Base-by-base conservation (phyloP, 352 stramenopile genomes). In the Pythium brachiatum region DNA sequence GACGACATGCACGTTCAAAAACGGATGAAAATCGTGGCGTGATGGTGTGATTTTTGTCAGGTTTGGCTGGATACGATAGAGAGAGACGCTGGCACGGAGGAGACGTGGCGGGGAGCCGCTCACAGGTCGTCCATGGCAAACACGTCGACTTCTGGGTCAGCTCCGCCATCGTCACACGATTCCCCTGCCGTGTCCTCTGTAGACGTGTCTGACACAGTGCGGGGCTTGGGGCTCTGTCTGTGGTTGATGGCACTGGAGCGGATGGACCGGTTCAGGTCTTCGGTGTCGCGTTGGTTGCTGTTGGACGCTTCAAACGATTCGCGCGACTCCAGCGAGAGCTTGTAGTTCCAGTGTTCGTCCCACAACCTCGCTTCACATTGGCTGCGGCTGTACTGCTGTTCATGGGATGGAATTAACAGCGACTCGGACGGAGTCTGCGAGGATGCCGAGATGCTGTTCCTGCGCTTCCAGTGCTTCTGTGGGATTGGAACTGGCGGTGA, bases 271-370 rank as follows among this genome's bases (percentile, higher is more conserved):
- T 21, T n/a, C 8, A 41, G 41, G 12, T 67, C 60, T 11, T 32
- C 41, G 0, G 27, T 16, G 7, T 44, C 55, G 58, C 62, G 34
- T 12, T 70, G 69, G 21, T 60, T 65, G 15, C 43, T 60, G 16
- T 38, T 62, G 23, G 44, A 47, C 3, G 66, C 67, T 52, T 89
- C 74, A 25, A 89, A 85, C 9, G 77, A 84, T 66, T 90, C 78
- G 20, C 81, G 79, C 15, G 74, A 70, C 51, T 90, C 81, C 9
- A 88, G 73, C 26, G 78, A 88, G 43, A 89, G 76, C 54, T 89
- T 89, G 63, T 78, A 88, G 75, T 90, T 77, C 81, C 79, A 89
- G 59, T 81, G 75, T 43, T 90, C 70, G 46, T 90, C 79, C 75
- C 76, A 86, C 16, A 87, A 70, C 27, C 68, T 61, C 15, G 71